Conservation (phyloP, 805 yeast genomes). For the Lachancea fermentati region DNA sequence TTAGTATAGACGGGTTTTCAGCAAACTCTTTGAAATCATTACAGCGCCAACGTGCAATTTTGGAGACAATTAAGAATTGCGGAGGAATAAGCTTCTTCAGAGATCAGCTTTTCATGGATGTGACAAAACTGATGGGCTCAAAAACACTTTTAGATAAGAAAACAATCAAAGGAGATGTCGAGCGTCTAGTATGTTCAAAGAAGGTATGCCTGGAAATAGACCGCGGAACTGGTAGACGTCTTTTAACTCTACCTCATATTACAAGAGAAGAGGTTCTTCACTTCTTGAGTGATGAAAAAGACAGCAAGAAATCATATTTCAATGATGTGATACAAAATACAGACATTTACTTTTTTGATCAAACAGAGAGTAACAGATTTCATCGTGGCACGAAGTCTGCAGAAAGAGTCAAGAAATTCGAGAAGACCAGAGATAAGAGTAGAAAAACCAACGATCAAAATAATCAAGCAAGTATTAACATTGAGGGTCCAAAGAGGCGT, state of each 20-base stretch:
- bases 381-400: conserved; percentile 28
- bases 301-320: conserved; percentile 20
- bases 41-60: conserved; percentile 39
- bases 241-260: conserved; percentile 22
- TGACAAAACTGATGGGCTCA: conserved; percentile 40
- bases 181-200: conserved; percentile 19
- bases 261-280: conserved; percentile 15
- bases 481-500: background rate
- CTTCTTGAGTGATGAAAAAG: conserved; percentile 24
- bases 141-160: conserved; percentile 43
- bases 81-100: conserved; percentile 45
- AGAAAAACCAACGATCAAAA: background rate
- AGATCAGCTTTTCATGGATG: conserved; percentile 33
- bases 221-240: conserved; percentile 16
- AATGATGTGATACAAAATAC: conserved; percentile 27
- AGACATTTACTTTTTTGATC: conserved; percentile 32
- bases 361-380: conserved; percentile 26
- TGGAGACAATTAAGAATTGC: conserved; percentile 38
- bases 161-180: conserved; percentile 45
- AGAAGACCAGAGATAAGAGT: conserved; percentile 10
- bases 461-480: background rate
- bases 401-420: conserved; percentile 28
- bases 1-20: conserved; percentile 31
- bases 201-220: conserved; percentile 20
- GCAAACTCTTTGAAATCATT: conserved; percentile 40